phyloP scores from a whole-genome alignment of 495 filamentous ascomycete genomes.

The Daldinia decipiens region DNA sequence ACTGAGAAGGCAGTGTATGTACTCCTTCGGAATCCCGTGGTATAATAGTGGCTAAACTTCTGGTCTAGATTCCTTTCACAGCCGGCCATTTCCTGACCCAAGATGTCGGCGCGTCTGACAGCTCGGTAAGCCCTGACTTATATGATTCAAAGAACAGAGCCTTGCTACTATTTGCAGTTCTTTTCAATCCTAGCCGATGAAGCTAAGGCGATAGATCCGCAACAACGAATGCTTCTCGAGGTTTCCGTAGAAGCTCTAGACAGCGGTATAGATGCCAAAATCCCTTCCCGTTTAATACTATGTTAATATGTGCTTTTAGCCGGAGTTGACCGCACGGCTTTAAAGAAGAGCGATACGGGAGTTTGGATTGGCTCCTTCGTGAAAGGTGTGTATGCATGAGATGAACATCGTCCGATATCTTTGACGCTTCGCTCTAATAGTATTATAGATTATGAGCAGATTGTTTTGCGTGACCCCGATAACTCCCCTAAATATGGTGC shows the following conservation, averaged over 20 bases:
- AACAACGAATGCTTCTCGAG: slow-evolving; percentile 57
- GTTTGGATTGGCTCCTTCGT: slow-evolving; percentile 53
- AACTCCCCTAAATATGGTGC: slow-evolving; percentile 39
- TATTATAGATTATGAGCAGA: slow-evolving; percentile 49
- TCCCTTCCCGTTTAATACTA: slow-evolving; percentile 23
- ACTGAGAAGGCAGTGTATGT: slow-evolving; percentile 33
- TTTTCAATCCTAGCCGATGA: slow-evolving; percentile 45
- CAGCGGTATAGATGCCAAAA: slow-evolving; percentile 42
- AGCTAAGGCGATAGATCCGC: slow-evolving; percentile 49
- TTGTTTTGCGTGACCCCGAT: slow-evolving; percentile 43
- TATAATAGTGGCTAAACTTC: slow-evolving; percentile 7
- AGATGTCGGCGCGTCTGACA: slow-evolving; percentile 55
- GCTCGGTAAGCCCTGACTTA: slow-evolving; percentile 30
- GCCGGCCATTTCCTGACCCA: slow-evolving; percentile 78
- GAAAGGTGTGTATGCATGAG: slow-evolving; percentile 47
- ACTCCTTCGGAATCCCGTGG: neutral
- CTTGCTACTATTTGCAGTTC: slow-evolving; percentile 22
- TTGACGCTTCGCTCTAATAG: slow-evolving; percentile 16
- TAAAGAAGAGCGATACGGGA: slow-evolving; percentile 45
- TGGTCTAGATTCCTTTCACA: slow-evolving; percentile 54
- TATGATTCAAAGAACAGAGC: neutral
- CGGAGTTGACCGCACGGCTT: slow-evolving; percentile 45
- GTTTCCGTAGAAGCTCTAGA: slow-evolving; percentile 58
- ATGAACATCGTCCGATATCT: neutral
- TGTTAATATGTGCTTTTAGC: slow-evolving; percentile 31